Evolutionary conservation across 2,329 filamentous ascomycete species (phyloP), one percentile per base, ranked within the genome.

Genomic region (Myriosclerotinia scirpicola): DNA sequence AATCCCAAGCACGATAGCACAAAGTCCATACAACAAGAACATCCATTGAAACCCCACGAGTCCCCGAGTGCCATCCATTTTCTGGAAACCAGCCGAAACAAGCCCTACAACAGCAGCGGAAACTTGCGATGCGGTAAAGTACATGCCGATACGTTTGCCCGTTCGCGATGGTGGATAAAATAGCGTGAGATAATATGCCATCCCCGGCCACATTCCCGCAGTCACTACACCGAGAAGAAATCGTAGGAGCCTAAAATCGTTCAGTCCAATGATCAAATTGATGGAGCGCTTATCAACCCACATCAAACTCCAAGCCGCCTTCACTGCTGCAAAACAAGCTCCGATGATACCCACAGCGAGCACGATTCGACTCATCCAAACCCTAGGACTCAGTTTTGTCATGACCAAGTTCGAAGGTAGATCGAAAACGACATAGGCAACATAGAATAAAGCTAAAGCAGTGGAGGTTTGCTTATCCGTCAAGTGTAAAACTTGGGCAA

Each of bases 151-250:
- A 50, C 93, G 85, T 80, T 95, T 96, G 17, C 91, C 93, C 1
- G 90, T 95, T 15, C 91, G 85, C 7, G 90, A 91, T 0, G 93
- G 92, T 8, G 93, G 93, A 75, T 97, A 97, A 81, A 96, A 97
- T 9, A 96, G 83, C 0, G 93, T 96, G 56, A 97, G 82, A 75
- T 96, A 97, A 77, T 95, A 95, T 12, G 92, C 87, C 93, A 97
- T 96, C 60, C 93, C 93, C 0, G 93, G 93, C 93, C 93, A 97
- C 89, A 97, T 93, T 56, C 93, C 93, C 1, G 93, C 93, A 76
- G 93, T 93, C 34, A 96, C 92, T 17, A 95, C 84, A 58, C 93
- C 93, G 8, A 97, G 85, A 14, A 97, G 83, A 66, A 97, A 89
- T 9, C 93, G 88, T 38, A 97, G 83, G n/a, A 96, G 82, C 71